Evolutionary conservation across 2,329 filamentous ascomycete genomes (phyloP), one percentile per base, ranked within the genome.

Genomic region (Fusarium goolgardi): DNA sequence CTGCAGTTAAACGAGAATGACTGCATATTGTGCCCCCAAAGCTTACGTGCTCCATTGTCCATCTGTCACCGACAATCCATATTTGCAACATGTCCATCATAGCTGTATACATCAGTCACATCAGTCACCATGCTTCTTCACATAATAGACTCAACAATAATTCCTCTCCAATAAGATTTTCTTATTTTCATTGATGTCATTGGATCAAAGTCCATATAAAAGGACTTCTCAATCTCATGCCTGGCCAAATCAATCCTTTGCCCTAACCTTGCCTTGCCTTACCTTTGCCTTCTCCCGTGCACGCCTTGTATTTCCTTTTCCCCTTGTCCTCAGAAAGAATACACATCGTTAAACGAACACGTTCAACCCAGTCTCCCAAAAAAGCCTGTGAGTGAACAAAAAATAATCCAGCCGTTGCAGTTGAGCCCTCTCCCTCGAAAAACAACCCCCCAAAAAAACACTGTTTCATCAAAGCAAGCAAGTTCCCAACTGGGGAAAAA

Each of bases 301-400:
- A 43, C 55, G 47, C 56, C 63, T 52, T 40, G 47, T 44, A 35
- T 56, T 55, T 39, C 61, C 50, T 53, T 55, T 35, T 49, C 34
- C 52, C 31, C 32, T 49, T 59, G 53, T 60, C 69, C 34, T 51
- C 63, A 69, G 61, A 64, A 72, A 73, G 63, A 73, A 73, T 73
- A 73, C 71, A 73, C 46, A 54, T 69, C 44, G 59, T 61, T 65
- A 72, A 72, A 73, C 63, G 70, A 72, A 72, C 65, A 70, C 63
- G 41, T 59, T 61, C 68, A 64, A 40, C 70, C 60, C 65, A 60
- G 46, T 69, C 69, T 67, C 70, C 69, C 69, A 67, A 64, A 52
- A 52, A 51, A 44, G 59, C 59, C 52, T 46, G 34, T 61, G 59
- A 68, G 31, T 32, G 57, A 62, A 51, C 47, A 62, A 62, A 71